Percentiles rank a stretch among this genome's conserved stretches.
Evolutionary conservation across 371 early-diverging fungal species (phyloP).

Genomic region (Syncephalastrum contaminatum): DNA sequence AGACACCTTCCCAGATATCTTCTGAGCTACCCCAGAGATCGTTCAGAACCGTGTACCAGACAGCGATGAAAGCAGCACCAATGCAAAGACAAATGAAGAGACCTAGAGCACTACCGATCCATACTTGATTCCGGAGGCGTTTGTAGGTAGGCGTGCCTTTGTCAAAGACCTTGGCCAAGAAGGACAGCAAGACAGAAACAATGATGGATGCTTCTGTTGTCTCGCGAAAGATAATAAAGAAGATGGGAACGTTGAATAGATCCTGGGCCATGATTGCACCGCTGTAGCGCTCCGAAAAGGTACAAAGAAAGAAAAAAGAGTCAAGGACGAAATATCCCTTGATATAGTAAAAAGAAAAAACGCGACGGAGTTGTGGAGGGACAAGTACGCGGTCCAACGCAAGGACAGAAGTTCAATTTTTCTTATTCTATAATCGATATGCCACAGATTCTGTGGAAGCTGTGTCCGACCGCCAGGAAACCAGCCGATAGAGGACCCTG

Average conservation of each 20-base stretch:
- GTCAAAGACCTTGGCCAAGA: constrained; percentile 61
- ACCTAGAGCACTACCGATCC: constrained; percentile 64
- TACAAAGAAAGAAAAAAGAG: constrained; percentile 14
- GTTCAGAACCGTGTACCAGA: constrained; percentile 62
- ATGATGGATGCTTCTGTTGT: constrained; percentile 83
- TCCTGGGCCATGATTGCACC: constrained; percentile 26
- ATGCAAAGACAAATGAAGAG: constrained; percentile 63
- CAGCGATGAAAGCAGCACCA: constrained; percentile 69
- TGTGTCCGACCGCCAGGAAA: too few relatives aligned
- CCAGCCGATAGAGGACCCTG: too few relatives aligned
- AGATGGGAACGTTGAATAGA: constrained; percentile 75
- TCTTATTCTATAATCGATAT: too few relatives aligned
- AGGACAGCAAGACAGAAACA: constrained; percentile 76
- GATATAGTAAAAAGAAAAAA: constrained; percentile 1
- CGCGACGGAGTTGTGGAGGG: too few relatives aligned
- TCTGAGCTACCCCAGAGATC: constrained; percentile 74
- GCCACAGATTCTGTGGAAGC: too few relatives aligned
- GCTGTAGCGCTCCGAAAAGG: constrained; percentile 3
- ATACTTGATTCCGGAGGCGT: constrained; percentile 60
- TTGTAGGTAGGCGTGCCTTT: constrained; percentile 40
- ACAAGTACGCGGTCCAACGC: too few relatives aligned
- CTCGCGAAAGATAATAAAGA: constrained; percentile 84
- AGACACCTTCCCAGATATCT: constrained; percentile 78
- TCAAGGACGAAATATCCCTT: constrained; percentile 5
- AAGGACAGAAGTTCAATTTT: too few relatives aligned